Evolutionary conservation across 208 protist genomes (phyloP).

Genomic region (Trypanosomatidae sp.): DNA sequence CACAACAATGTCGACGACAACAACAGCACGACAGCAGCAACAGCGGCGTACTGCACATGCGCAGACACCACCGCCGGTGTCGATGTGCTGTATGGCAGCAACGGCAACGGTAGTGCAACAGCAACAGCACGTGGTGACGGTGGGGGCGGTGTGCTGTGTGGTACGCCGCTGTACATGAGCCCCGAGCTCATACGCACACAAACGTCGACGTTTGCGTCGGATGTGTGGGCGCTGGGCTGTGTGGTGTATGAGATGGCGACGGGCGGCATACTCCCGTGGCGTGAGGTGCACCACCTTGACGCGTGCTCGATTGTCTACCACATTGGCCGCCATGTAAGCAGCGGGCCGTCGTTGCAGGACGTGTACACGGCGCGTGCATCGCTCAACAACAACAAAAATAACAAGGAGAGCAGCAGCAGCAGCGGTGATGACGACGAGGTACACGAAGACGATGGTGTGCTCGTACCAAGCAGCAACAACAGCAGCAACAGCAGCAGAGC

Average conservation of each 20-base stretch:
- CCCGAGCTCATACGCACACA: conserved; percentile 58
- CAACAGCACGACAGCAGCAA: neutral
- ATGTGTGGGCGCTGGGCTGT: conserved; percentile 84
- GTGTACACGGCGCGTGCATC: conserved; percentile 10
- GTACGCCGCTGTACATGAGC: conserved; percentile 80
- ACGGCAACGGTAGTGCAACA: neutral
- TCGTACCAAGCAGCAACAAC: neutral
- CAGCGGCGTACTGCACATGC: neutral
- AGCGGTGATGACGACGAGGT: neutral
- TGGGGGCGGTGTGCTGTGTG: conserved; percentile 17
- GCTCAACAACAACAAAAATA: neutral
- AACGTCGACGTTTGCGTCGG: conserved; percentile 45
- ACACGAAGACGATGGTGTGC: no score
- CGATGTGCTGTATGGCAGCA: neutral
- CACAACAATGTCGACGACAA: neutral
- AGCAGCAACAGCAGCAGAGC: neutral
- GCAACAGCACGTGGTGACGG: neutral
- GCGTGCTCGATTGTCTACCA: conserved; percentile 37
- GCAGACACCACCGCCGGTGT: no score
- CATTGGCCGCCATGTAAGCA: conserved; percentile 25
- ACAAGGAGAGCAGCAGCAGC: neutral
- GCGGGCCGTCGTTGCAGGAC: conserved; percentile 18
- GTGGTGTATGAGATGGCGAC: conserved; percentile 86
- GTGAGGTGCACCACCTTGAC: conserved; percentile 25
- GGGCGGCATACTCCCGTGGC: conserved; percentile 57